phyloP scores from a whole-genome alignment of 306 rosid species.

The Medicago ruthenica region DNA sequence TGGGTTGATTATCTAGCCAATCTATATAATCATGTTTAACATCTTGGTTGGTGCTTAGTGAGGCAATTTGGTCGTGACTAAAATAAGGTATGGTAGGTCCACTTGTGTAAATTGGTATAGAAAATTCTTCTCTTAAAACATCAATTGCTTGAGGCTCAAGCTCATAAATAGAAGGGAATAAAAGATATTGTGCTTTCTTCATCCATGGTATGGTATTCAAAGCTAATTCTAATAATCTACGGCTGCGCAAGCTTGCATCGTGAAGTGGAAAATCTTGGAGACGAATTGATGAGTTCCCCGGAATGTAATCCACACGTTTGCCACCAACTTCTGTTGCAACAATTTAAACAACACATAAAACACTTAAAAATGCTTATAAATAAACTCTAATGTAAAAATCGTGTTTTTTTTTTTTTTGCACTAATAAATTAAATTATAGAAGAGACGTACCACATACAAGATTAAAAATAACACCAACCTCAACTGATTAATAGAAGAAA shows the following conservation, averaged over 20 bases:
- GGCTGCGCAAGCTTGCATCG: neutral
- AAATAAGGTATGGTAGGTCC: constrained; percentile 54
- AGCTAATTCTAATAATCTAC: neutral
- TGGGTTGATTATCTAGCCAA: constrained; percentile 59
- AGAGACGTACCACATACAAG: no score
- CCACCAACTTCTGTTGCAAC: constrained; percentile 46
- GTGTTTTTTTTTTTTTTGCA: no score
- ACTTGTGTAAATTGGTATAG: constrained; percentile 50
- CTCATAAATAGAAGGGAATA: constrained; percentile 50
- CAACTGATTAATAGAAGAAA: no score
- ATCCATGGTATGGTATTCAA: constrained; percentile 34
- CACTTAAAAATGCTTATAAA: neutral
- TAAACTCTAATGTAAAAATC: no score
- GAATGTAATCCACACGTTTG: constrained; percentile 53
- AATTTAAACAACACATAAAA: neutral
- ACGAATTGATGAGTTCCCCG: constrained; percentile 50
- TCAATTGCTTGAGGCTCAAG: constrained; percentile 53
- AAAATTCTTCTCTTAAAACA: constrained; percentile 37
- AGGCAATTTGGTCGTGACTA: neutral
- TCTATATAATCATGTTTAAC: constrained; percentile 18
- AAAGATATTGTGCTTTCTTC: constrained; percentile 49
- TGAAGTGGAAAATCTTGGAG: constrained; percentile 45
- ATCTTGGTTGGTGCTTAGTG: neutral
- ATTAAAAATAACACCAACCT: no score
- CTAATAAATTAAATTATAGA: no score